phyloP scores from a whole-genome alignment of 2,329 filamentous ascomycete species.

The Apiospora koreana region DNA sequence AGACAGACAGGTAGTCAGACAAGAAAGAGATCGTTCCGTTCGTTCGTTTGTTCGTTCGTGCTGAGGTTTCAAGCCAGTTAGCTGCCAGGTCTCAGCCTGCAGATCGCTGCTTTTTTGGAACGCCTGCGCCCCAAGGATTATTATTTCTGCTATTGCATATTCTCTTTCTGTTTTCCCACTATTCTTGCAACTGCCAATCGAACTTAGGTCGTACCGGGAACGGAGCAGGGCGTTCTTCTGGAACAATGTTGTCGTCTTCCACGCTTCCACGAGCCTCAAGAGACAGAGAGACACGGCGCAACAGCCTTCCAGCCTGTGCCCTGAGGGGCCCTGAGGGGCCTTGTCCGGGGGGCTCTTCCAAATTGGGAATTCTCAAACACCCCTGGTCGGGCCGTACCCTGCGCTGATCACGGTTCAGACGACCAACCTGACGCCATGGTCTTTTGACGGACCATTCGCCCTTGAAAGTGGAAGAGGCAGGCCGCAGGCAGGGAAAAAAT shows the following conservation, averaged over 20 bases:
- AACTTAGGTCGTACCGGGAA: background rate
- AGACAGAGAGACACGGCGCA: background rate
- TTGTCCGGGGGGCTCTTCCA: constrained; percentile 5
- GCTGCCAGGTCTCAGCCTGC: constrained; percentile 42
- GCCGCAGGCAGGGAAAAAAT: no score
- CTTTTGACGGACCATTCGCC: constrained; percentile 35
- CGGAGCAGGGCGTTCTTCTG: constrained; percentile 11
- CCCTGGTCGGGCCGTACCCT: constrained; percentile 31
- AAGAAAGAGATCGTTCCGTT: background rate
- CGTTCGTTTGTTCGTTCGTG: background rate
- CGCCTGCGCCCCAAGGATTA: constrained; percentile 27
- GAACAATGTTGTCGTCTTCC: constrained; percentile 10
- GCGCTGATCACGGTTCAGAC: constrained; percentile 44
- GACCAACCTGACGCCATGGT: constrained; percentile 41
- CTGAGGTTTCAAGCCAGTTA: constrained; percentile 42
- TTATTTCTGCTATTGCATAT: background rate
- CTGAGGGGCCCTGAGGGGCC: background rate
- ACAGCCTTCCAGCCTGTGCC: background rate
- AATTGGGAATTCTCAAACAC: constrained; percentile 14
- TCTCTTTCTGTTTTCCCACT: background rate
- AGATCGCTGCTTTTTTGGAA: constrained; percentile 30
- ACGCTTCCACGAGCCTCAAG: constrained; percentile 3
- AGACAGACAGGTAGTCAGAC: background rate
- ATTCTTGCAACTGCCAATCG: background rate
- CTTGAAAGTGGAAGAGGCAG: constrained; percentile 28